A percentile compares a stretch with the other conserved stretches of the same genome.
Evolutionary conservation across 2,329 filamentous ascomycete species (phyloP).

Genomic region (Emmonsia crescens): DNA sequence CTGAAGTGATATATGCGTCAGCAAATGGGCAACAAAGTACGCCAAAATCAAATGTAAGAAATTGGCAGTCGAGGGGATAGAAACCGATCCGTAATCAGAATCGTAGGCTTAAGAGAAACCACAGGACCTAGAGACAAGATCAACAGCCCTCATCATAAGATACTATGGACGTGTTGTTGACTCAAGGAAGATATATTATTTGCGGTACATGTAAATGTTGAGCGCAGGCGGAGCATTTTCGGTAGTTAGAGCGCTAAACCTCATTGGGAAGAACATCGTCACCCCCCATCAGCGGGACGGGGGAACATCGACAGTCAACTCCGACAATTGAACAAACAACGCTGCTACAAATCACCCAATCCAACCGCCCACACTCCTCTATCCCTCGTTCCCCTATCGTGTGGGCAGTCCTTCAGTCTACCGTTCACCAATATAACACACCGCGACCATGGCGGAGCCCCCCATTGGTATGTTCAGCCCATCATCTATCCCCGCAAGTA

Average conservation of each 20-base stretch:
- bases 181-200: neutral
- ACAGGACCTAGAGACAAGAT: neutral
- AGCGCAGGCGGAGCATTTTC: neutral
- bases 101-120: too few species aligned
- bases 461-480: constrained; percentile 36
- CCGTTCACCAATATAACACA: neutral
- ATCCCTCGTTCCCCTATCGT: neutral
- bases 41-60: neutral
- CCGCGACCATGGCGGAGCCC: constrained; percentile 35
- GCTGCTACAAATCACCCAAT: neutral
- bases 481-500: constrained; percentile 15
- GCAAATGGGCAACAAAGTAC: neutral
- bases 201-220: neutral
- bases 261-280: neutral
- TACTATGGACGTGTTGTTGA: neutral
- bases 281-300: neutral
- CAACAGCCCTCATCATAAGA: neutral
- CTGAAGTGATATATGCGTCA: neutral
- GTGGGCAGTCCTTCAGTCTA: neutral
- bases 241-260: neutral
- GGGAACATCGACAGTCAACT: neutral
- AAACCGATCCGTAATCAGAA: too few species aligned
- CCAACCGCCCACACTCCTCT: neutral
- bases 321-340: neutral
- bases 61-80: too few species aligned